Evolutionary conservation across 164 flowering plant genomes (phyloP).

Genomic region (Chimonanthus praecox): DNA sequence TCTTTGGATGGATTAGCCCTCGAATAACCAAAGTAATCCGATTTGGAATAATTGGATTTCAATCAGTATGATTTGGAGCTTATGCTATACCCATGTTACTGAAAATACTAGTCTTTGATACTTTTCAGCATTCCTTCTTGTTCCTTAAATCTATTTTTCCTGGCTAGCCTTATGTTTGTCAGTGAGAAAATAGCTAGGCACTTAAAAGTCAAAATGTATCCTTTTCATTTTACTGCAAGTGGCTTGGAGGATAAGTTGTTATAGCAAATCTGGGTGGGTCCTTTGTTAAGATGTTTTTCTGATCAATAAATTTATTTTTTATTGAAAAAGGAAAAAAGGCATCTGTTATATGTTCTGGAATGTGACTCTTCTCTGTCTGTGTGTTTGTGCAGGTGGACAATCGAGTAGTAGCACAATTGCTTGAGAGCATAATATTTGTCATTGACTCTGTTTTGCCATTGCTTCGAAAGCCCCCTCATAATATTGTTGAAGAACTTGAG

Average conservation of each 20-base stretch:
- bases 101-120: no score
- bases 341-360: not conserved
- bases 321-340: not conserved
- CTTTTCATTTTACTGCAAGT: not conserved
- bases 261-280: not conserved
- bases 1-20: no score
- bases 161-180: not conserved
- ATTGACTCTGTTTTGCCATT: slow-evolving; percentile 83
- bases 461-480: slow-evolving; percentile 69
- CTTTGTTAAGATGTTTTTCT: not conserved
- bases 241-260: not conserved
- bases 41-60: no score
- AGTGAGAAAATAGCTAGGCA: not conserved
- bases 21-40: no score
- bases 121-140: not conserved
- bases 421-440: slow-evolving; percentile 86
- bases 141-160: not conserved
- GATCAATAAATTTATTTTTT: no score
- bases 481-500: slow-evolving; percentile 80
- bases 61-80: no score
- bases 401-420: slow-evolving; percentile 63
- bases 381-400: slow-evolving; percentile 61
- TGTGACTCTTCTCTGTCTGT: slow-evolving; percentile 12
- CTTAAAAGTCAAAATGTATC: no score
- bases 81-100: no score